Evolutionary conservation across 495 filamentous ascomycete genomes (phyloP).

Genomic region (Bacidia gigantensis): DNA sequence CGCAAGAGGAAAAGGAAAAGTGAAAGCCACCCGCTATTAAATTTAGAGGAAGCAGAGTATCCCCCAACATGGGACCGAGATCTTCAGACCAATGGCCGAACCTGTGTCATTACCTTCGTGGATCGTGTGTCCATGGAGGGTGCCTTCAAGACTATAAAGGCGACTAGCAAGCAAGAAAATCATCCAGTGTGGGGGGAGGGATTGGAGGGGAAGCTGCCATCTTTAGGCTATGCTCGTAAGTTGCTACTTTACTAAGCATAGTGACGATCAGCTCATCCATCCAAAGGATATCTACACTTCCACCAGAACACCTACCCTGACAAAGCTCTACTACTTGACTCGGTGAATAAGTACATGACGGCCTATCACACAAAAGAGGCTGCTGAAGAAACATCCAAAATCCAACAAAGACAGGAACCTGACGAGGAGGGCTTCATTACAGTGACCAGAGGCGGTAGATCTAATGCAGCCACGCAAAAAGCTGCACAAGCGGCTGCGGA

Average conservation of each 20-base stretch:
- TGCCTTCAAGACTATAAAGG: slow-evolving; percentile 58
- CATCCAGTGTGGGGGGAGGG: slow-evolving; percentile 53
- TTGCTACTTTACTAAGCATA: neutral
- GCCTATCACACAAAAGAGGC: slow-evolving; percentile 54
- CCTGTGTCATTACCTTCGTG: slow-evolving; percentile 68
- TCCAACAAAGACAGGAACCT: slow-evolving; percentile 54
- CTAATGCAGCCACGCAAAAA: slow-evolving; percentile 58
- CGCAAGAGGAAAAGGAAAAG: slow-evolving; percentile 42
- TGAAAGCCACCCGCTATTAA: slow-evolving; percentile 4
- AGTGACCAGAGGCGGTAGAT: slow-evolving; percentile 61
- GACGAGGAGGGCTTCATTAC: slow-evolving; percentile 95
- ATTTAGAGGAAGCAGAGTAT: slow-evolving; percentile 38
- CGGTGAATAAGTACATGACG: slow-evolving; percentile 72
- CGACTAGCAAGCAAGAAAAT: slow-evolving; percentile 41
- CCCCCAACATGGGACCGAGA: slow-evolving; percentile 65
- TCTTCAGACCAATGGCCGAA: slow-evolving; percentile 55
- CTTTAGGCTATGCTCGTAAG: slow-evolving; percentile 42
- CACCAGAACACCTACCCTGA: slow-evolving; percentile 58
- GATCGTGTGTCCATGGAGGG: slow-evolving; percentile 61
- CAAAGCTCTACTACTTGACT: slow-evolving; percentile 44
- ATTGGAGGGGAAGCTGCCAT: slow-evolving; percentile 35
- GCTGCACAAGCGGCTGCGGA: slow-evolving; percentile 58
- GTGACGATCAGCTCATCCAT: neutral
- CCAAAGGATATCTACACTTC: slow-evolving; percentile 42
- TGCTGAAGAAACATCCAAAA: slow-evolving; percentile 46